Evolutionary conservation across 768 basidiomycete species (phyloP).

Genomic region (Boletus vermiculosoides): DNA sequence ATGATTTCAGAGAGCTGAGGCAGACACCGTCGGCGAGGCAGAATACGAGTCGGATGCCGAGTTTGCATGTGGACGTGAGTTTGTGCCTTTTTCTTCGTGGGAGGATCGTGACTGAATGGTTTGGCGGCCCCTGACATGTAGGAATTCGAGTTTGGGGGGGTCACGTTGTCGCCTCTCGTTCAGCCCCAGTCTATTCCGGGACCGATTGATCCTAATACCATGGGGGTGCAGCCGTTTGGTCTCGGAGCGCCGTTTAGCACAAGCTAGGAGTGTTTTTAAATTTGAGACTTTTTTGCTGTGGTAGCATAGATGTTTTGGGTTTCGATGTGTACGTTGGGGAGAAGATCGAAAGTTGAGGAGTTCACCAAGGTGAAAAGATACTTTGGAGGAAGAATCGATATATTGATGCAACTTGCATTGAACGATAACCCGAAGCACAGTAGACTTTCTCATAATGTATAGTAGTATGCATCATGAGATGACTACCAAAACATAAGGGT

Average conservation of each 20-base stretch:
- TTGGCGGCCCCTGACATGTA: conserved; percentile 3
- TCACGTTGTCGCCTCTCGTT: conserved; percentile 30
- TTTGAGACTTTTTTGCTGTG: no score
- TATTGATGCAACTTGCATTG: no score
- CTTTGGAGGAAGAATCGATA: no score
- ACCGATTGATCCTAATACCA: conserved; percentile 16
- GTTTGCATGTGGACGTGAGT: conserved; percentile 77
- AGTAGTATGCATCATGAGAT: no score
- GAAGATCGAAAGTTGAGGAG: neutral
- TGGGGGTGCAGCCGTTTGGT: conserved; percentile 24
- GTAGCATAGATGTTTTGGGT: neutral
- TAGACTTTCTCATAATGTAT: no score
- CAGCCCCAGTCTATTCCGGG: conserved; percentile 24
- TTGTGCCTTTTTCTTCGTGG: conserved; percentile 8
- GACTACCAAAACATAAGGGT: no score
- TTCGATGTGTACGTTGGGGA: neutral
- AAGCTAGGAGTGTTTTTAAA: conserved; percentile 4
- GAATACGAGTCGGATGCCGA: conserved; percentile 84
- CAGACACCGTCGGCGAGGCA: conserved; percentile 56
- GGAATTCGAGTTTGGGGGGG: conserved; percentile 36
- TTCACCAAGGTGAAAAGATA: no score
- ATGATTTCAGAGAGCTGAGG: conserved; percentile 78
- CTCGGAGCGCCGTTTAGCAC: conserved; percentile 33
- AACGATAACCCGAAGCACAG: no score
- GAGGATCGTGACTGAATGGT: neutral